Conservation (phyloP, 768 basidiomycete species). For the Lactarius evosmus region DNA sequence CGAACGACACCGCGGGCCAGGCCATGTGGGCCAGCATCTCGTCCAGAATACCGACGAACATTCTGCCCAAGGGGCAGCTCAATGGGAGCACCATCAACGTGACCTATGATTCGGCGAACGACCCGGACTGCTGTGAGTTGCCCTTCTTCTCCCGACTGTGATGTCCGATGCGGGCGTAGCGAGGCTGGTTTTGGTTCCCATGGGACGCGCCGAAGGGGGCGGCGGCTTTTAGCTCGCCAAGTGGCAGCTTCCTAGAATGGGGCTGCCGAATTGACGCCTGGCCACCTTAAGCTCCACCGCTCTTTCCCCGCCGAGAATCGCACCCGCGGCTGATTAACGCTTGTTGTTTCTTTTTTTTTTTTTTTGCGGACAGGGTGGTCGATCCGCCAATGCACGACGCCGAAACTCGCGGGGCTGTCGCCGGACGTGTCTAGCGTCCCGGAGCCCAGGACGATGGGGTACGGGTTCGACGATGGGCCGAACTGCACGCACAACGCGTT, state of each 20-base stretch:
- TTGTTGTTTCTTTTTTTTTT: too few relatives aligned
- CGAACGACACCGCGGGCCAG: conserved; percentile 25
- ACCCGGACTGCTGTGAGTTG: conserved; percentile 28
- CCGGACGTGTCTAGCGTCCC: conserved; percentile 46
- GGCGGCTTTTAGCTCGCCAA: not conserved
- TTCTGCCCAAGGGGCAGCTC: conserved; percentile 37
- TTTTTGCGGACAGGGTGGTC: conserved; percentile 41
- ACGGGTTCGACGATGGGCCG: conserved; percentile 63
- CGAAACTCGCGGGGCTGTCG: conserved; percentile 44
- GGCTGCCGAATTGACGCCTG: not conserved
- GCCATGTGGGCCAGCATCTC: conserved; percentile 45
- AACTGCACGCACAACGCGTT: conserved; percentile 64
- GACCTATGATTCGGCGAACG: conserved; percentile 23
- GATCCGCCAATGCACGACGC: conserved; percentile 41
- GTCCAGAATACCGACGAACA: conserved; percentile 44
- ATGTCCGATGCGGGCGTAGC: not conserved
- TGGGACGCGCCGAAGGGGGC: not conserved
- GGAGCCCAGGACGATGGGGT: conserved; percentile 57
- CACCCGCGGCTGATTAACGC: conserved; percentile 22
- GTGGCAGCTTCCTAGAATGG: not conserved
- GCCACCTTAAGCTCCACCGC: not conserved
- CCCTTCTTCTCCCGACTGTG: not conserved
- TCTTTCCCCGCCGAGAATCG: not conserved
- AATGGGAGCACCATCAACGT: conserved; percentile 11
- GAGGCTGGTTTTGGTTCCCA: not conserved